Base-by-base conservation (phyloP, 768 basidiomycete species). In the Rhodotorula sphaerocarpa region DNA sequence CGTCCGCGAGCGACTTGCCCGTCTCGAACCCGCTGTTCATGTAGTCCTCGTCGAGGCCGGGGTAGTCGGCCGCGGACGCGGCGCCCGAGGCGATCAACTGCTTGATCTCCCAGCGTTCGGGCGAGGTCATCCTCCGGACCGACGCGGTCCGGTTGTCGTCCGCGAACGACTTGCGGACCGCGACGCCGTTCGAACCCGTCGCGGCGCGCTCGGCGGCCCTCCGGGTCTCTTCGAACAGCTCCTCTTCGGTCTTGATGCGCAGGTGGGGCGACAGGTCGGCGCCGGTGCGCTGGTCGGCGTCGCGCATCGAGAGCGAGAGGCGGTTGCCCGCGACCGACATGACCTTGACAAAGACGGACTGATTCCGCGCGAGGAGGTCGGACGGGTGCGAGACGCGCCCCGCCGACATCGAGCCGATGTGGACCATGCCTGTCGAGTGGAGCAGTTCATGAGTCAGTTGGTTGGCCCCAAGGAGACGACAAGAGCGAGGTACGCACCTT, bases 101-200 rank as follows among this genome's bases (percentile, higher is more conserved):
- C 76, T 97, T 96, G 76, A 99, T 92, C 78, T 99, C 95, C 91
- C 95, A 99, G 33, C 95, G 84, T 75, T 99, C 95, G 2, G 95
- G 95, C 11, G 88, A 91, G 2, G 92, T 92, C 60, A 97, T 78
- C 21, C 93, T 82, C 73, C 90, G 91, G 0, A 90, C 89, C 4
- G 86, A 88, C 36, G 84, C 83, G 21, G 84, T 80, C 14, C 82
- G 81, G 28, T 79, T 82, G 48, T 74, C 72, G 51, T 70, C 69
- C 7, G 72, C 72, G 53, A 73, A 73, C 11, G 52, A 56, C 55
- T 64, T 63, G 34, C 65, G 57, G 21, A 96, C 79, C 3, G 92
- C 89, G 27, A 92, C 79, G 21, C 90, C 83, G 70, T 99, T 99
- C 34, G 90, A 83, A 30, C 93, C 91, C 6, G 88, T 84, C 7